Evolutionary conservation across 2,329 filamentous ascomycete species (phyloP), one percentile per base, ranked within the genome.

Genomic region (Emmonsia crescens): DNA sequence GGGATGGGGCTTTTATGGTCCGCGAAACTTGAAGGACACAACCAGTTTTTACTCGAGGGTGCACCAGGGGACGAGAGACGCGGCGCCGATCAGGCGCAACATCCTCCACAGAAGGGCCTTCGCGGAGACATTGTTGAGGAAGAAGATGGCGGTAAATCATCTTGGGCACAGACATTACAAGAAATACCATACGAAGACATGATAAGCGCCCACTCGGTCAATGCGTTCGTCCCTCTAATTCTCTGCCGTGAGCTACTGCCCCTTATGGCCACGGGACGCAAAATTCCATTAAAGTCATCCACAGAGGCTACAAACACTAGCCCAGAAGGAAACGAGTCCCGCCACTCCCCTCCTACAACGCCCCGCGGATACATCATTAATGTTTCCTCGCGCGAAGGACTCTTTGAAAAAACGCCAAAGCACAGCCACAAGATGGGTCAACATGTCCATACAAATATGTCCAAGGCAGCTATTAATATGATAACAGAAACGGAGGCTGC

Each of bases 401-500:
- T 75, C 21, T 70, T 74, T 36, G 73, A 76, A 62, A 40, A 59
- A 29, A 44, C 40, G 1, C 48, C 64, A 5, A 52, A 54, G 9
- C 60, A 63, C 56, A 9, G 56, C 0, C 64, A 66, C 59, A 75
- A 75, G 62, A 63, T 60, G 0, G 73, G 74, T 6, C 65, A 67
- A 44, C 73, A 76, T 54, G 73, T 75, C 9, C 73, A 76, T 63
- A 76, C 73, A 10, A 75, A 76, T 63, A 76, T 75, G 71, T 73
- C 72, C 24, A 77, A 77, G 57, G 74, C 75, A 6, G 73, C 71
- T 1, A 69, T 77, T 16, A 75, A 75, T 65, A 76, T 77, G 74
- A 73, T 76, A 52, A 76, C 75, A 0, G 72, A 76, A 63, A 75
- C 74, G 0, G 73, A 77, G 57, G 71, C 72, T 5, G 63, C 61